A percentile compares a stretch with the other conserved stretches of the same genome.
phyloP scores from a whole-genome alignment of 805 yeast genomes.

The Starmerella bombicola region DNA sequence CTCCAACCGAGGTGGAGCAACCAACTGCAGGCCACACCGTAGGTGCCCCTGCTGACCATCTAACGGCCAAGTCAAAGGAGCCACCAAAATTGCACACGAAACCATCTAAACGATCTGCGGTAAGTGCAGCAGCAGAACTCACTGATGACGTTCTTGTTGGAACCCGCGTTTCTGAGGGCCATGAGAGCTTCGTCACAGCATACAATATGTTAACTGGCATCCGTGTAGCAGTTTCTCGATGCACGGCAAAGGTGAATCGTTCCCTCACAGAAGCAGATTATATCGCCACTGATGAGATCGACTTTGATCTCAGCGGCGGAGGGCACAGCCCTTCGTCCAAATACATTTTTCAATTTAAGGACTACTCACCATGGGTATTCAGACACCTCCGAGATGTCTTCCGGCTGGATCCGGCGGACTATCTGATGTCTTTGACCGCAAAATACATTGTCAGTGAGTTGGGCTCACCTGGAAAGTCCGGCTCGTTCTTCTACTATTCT shows the following conservation, averaged over 20 bases:
- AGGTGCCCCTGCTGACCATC: too few relatives aligned
- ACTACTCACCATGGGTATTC: conserved; percentile 89
- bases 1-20: too few relatives aligned
- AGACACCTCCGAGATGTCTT: conserved; percentile 68
- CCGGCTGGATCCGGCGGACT: conserved; percentile 92
- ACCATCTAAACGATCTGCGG: conserved; percentile 15
- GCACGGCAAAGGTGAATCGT: conserved; percentile 67
- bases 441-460: conserved; percentile 82
- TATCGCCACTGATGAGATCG: conserved; percentile 56
- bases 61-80: too few relatives aligned
- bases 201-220: conserved; percentile 97
- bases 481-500: conserved; percentile 90
- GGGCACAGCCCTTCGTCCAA: conserved; percentile 86
- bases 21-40: too few relatives aligned
- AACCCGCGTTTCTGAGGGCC: conserved; percentile 81
- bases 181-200: conserved; percentile 83
- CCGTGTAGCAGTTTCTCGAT: conserved; percentile 83
- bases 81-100: too few relatives aligned
- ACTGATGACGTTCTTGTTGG: conserved; percentile 50
- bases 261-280: conserved; percentile 64
- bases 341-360: conserved; percentile 93
- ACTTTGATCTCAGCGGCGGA: conserved; percentile 72
- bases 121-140: conserved; percentile 16
- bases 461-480: conserved; percentile 94
- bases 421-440: conserved; percentile 80